These are phyloP conservation scores for Thielaviopsis ethacetica DNA, from an alignment of 2,329 filamentous ascomycete genomes.

Conservation along the genomic window DNA sequence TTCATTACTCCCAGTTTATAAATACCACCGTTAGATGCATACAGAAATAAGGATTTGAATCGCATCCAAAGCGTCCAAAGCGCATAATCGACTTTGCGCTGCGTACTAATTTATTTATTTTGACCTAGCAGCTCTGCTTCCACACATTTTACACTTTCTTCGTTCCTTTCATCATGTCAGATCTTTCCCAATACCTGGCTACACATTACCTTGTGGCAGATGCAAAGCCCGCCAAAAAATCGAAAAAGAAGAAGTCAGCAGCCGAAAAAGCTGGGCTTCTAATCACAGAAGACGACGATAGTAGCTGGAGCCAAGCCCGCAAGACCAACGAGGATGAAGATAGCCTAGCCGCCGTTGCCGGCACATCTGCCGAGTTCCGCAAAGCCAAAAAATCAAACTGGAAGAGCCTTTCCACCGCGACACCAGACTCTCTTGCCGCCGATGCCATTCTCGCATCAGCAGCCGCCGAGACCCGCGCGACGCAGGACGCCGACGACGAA, in stretches of 20 bases:
- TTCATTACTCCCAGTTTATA: not conserved
- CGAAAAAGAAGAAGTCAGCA: conserved; percentile 40
- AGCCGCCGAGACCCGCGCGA: conserved; percentile 47
- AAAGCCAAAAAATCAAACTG: conserved; percentile 65
- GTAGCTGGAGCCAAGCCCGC: conserved; percentile 28
- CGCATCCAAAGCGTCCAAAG: not conserved
- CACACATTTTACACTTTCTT: not conserved
- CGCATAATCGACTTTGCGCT: not conserved
- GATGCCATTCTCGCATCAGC: conserved; percentile 64
- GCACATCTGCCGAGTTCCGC: conserved; percentile 46
- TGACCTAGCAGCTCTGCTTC: conserved; percentile 13
- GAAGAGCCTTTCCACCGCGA: conserved; percentile 47
- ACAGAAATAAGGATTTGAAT: not conserved
- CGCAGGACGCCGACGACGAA: conserved; percentile 30
- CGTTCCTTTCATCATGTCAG: conserved; percentile 14
- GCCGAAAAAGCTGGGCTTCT: conserved; percentile 34
- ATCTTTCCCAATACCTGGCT: conserved; percentile 72
- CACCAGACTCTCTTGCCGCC: conserved; percentile 40
- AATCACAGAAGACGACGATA: conserved; percentile 48
- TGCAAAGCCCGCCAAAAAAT: conserved; percentile 42
- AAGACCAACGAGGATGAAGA: conserved; percentile 36
- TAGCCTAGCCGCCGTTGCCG: conserved; percentile 32
- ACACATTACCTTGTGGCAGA: conserved; percentile 66
- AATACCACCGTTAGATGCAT: not conserved
- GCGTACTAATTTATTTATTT: not conserved